Conservation (phyloP, 2,329 filamentous ascomycete species). For the Cordyceps fumosorosea region DNA sequence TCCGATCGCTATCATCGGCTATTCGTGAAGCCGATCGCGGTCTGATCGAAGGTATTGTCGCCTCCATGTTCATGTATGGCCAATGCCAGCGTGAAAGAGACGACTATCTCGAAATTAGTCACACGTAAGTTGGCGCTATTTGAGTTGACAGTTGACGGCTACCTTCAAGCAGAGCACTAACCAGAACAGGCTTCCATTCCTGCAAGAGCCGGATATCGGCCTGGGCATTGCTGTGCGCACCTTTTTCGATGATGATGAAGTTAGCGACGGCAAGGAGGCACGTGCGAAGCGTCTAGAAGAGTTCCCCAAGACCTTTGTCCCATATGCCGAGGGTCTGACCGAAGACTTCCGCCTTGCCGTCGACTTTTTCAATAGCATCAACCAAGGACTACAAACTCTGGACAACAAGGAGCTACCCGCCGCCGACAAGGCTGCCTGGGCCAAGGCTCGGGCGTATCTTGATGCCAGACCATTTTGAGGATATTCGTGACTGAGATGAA, state of each 20-base stretch:
- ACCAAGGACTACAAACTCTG: constrained; percentile 50
- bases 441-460: constrained; percentile 49
- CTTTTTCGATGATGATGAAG: constrained; percentile 66
- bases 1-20: constrained; percentile 74
- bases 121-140: constrained; percentile 49
- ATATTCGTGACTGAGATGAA: not conserved
- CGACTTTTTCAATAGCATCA: constrained; percentile 52
- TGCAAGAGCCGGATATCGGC: constrained; percentile 63
- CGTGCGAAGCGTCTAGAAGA: constrained; percentile 38
- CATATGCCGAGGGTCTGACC: constrained; percentile 50
- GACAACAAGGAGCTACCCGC: constrained; percentile 40
- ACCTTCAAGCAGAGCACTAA: constrained; percentile 17
- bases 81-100: constrained; percentile 66
- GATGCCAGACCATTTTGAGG: constrained; percentile 34
- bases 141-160: not conserved
- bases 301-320: constrained; percentile 50
- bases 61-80: constrained; percentile 72
- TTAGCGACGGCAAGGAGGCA: constrained; percentile 44
- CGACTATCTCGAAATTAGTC: constrained; percentile 62
- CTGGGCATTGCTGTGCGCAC: constrained; percentile 76
- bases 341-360: constrained; percentile 54
- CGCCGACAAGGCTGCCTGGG: constrained; percentile 46
- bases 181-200: constrained; percentile 54
- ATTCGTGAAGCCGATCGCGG: constrained; percentile 76
- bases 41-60: constrained; percentile 74